Conservation (phyloP, 164 flowering plant genomes). For the Euptelea pleiosperma region DNA sequence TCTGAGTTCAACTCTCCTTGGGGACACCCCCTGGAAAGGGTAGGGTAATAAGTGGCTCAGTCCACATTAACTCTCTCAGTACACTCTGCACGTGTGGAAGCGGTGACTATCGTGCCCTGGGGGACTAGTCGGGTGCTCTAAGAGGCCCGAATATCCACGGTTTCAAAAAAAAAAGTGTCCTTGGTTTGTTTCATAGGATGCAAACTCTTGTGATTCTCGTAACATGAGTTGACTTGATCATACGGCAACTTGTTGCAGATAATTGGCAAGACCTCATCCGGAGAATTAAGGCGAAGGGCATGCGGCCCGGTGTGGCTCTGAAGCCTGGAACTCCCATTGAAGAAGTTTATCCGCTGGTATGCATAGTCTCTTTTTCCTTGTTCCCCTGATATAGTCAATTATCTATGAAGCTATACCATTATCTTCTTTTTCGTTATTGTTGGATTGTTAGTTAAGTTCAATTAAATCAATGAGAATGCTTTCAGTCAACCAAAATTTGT, state of each 20-base stretch:
- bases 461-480: background rate
- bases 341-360: slow-evolving; percentile 92
- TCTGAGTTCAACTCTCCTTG: too few species aligned
- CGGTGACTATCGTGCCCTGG: too few species aligned
- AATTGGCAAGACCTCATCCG: slow-evolving; percentile 87
- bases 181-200: background rate
- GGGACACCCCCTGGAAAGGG: too few species aligned
- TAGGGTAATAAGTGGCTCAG: too few species aligned
- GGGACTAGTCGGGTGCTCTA: too few species aligned
- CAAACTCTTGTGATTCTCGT: background rate
- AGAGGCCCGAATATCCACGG: too few species aligned
- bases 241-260: slow-evolving; percentile 39
- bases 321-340: slow-evolving; percentile 93
- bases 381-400: background rate
- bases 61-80: too few species aligned
- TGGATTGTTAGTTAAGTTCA: background rate
- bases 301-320: slow-evolving; percentile 87
- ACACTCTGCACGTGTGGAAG: too few species aligned
- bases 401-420: background rate
- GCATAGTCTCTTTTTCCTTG: background rate
- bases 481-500: too few species aligned
- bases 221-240: background rate
- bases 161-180: background rate
- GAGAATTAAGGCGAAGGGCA: slow-evolving; percentile 73
- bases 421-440: too few species aligned